Percentiles rank a stretch among this genome's conserved stretches.
These are phyloP conservation scores for Penicillium turbatum DNA, from an alignment of 495 filamentous ascomycete species.

Conservation along the genomic window DNA sequence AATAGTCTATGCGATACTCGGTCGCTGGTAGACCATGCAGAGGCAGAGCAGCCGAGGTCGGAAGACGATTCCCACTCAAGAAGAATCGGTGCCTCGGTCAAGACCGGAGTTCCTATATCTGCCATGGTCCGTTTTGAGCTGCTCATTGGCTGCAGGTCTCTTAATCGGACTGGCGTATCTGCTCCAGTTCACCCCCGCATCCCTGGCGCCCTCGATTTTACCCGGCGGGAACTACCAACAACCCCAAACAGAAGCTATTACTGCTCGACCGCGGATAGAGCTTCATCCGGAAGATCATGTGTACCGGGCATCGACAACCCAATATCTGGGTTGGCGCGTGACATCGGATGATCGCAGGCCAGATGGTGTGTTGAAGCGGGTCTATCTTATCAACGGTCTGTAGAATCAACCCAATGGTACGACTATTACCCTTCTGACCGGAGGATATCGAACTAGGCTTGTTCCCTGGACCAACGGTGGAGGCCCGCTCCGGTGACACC, in stretches of 20 bases:
- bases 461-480: slow-evolving; percentile 39
- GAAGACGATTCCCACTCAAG: neutral
- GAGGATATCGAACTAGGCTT: slow-evolving; percentile 18
- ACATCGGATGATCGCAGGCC: slow-evolving; percentile 30
- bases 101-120: neutral
- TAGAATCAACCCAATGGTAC: neutral
- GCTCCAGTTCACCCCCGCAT: neutral
- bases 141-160: slow-evolving; percentile 14
- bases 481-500: slow-evolving; percentile 55
- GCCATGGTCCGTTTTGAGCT: slow-evolving; percentile 8
- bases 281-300: slow-evolving; percentile 41
- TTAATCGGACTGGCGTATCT: slow-evolving; percentile 20
- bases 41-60: neutral
- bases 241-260: neutral
- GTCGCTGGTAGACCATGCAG: neutral
- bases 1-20: neutral
- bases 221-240: neutral
- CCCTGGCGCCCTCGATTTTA: neutral
- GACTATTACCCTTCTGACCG: neutral
- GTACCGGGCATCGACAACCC: slow-evolving; percentile 28
- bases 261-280: slow-evolving; percentile 24
- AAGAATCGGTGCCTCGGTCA: neutral
- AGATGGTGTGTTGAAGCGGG: slow-evolving; percentile 40
- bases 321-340: slow-evolving; percentile 34
- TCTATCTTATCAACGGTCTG: slow-evolving; percentile 39